Conservation (phyloP, 148 eudicot genomes). For the Spergularia bocconei region DNA sequence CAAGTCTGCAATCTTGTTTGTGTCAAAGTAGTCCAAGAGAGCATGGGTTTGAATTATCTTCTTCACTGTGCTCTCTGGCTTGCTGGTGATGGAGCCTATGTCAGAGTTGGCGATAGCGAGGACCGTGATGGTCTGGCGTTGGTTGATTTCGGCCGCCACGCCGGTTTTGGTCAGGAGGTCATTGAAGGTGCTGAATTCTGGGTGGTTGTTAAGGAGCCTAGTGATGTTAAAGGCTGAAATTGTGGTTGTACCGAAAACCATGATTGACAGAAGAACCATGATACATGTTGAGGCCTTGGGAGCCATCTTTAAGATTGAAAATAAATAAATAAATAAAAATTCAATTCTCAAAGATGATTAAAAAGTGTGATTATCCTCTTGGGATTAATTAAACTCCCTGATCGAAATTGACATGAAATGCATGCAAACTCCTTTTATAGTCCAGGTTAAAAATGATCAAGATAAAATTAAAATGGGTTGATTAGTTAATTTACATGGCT, state of each 20-base stretch:
- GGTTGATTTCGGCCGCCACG: conserved; percentile 31
- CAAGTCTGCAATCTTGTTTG: conserved; percentile 21
- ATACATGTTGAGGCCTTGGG: conserved; percentile 12
- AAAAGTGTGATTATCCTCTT: neutral
- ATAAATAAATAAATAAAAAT: neutral
- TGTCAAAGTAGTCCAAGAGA: conserved; percentile 41
- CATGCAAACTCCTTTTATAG: neutral
- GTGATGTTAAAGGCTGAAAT: conserved; percentile 38
- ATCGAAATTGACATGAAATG: neutral
- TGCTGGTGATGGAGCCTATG: conserved; percentile 13
- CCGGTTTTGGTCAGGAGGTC: conserved; percentile 31
- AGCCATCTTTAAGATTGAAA: conserved; percentile 33
- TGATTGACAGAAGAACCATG: conserved; percentile 3
- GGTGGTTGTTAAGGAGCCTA: conserved; percentile 29
- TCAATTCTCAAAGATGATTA: conserved; percentile 14
- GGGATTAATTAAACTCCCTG: neutral
- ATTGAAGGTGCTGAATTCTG: conserved; percentile 37
- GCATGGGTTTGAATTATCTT: conserved; percentile 37
- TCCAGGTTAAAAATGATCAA: neutral
- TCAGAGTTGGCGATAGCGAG: conserved; percentile 35
- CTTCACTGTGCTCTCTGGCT: conserved; percentile 3
- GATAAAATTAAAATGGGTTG: neutral
- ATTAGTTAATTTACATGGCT: conserved; percentile 1
- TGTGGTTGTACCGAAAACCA: conserved; percentile 8
- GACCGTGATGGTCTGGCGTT: conserved; percentile 35